Base-by-base conservation (phyloP, 495 filamentous ascomycete species). In the Bombardia bombarda region DNA sequence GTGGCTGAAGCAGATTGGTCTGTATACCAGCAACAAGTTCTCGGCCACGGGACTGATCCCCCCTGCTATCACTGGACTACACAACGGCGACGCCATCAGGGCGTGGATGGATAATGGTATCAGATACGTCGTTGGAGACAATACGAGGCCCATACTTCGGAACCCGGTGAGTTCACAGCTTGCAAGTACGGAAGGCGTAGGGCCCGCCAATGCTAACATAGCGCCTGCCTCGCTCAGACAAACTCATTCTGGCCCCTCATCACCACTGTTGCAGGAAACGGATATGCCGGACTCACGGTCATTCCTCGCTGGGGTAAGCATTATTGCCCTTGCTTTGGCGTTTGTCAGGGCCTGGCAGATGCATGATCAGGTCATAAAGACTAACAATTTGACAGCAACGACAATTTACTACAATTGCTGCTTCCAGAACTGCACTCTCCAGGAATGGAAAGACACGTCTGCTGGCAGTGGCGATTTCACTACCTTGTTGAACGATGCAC, bases 381-480 rank as follows among this genome's bases (percentile, higher is more conserved):
- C 41, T 43, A 5, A 40, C 34, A 20, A 1, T 9, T 17, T 5
- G n/a, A 7, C n/a, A 49, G 47, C 79, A 7, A 74, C 77, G 4
- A 72, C 69, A 20, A 82, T 82, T 51, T 83, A 79, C 63, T 83
- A 78, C 64, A 79, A 83, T 62, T 83, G 78, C 54, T 63, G 73
- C 47, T 67, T 65, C 34, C 66, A 74, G 1, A 62, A 53, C 12
- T 83, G 79, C 50, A 80, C 74, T 3, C 43, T 73, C 8, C 50
- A 66, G 33, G 77, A 83, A 50, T 83, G 79, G 79, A 75, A 78
- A 37, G 63, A 71, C 45, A 81, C 78, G 7, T 78, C 77, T 1
- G 65, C 61, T 17, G 74, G 72, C 28, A 56, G 51, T 32, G 77
- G 74, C 5, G 58, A 53, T 37, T 78, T 78, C 42, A 67, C 47